These are phyloP conservation scores for Blastobotrys ciferrii DNA, from an alignment of 1,139 yeast genomes.

Conservation along the genomic window DNA sequence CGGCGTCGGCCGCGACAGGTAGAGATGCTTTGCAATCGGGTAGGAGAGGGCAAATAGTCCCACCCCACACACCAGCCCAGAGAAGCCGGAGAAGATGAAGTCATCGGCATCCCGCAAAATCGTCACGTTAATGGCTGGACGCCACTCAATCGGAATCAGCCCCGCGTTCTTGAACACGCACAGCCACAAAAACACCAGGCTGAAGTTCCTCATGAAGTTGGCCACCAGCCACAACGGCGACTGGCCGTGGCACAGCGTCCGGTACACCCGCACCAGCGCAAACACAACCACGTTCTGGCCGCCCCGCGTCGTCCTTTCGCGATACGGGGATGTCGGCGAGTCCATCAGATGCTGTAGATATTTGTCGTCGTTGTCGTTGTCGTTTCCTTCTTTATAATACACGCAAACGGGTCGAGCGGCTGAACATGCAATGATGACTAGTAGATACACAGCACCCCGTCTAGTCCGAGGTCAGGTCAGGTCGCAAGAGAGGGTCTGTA, in stretches of 20 bases:
- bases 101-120: slow-evolving; percentile 45
- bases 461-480: no score
- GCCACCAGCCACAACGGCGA: slow-evolving; percentile 34
- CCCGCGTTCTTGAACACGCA: slow-evolving; percentile 60
- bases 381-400: no score
- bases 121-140: slow-evolving; percentile 57
- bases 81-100: slow-evolving; percentile 19
- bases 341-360: no score
- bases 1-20: not conserved
- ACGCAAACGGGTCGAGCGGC: no score
- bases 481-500: no score
- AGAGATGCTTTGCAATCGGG: slow-evolving; percentile 4
- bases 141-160: slow-evolving; percentile 50
- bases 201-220: slow-evolving; percentile 50
- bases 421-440: no score
- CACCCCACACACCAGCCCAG: slow-evolving; percentile 25
- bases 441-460: no score
- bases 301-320: not conserved
- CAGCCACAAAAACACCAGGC: slow-evolving; percentile 58
- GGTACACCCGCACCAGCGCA: slow-evolving; percentile 12
- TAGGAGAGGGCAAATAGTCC: slow-evolving; percentile 17
- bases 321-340: not conserved
- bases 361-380: no score
- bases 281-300: not conserved
- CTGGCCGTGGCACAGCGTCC: slow-evolving; percentile 18